A percentile compares a stretch with the other conserved stretches of the same genome.
Conservation (phyloP, 2,329 filamentous ascomycete species). For the Chrysoporthe cubensis region DNA sequence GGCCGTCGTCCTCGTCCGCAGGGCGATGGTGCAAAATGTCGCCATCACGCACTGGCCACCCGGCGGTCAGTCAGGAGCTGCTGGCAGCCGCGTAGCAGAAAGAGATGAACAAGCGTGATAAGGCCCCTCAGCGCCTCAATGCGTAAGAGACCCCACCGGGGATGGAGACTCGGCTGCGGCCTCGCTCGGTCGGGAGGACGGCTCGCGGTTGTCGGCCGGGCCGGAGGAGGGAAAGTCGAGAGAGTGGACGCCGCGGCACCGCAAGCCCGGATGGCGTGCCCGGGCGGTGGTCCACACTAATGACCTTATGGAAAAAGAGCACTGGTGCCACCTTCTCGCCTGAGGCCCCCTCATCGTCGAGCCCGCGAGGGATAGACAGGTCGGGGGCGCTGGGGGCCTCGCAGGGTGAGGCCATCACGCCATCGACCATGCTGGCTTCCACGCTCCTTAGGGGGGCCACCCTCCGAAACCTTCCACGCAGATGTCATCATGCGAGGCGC, state of each 20-base stretch:
- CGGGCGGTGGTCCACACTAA: not conserved
- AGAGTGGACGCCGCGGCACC: not conserved
- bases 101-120: not conserved
- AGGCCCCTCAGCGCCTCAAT: not conserved
- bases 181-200: slow-evolving; percentile 13
- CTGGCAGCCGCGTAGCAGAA: not conserved
- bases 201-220: slow-evolving; percentile 24
- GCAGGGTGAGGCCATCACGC: slow-evolving; percentile 24
- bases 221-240: slow-evolving; percentile 16
- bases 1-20: not conserved
- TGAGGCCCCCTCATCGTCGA: not conserved
- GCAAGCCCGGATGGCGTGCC: slow-evolving; percentile 25
- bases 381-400: not conserved
- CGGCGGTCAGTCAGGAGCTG: not conserved
- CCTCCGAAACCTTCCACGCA: slow-evolving; percentile 12
- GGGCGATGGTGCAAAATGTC: slow-evolving; percentile 14
- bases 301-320: not conserved
- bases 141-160: slow-evolving; percentile 3
- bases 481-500: slow-evolving; percentile 9
- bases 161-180: slow-evolving; percentile 12
- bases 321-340: slow-evolving; percentile 8
- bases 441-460: not conserved
- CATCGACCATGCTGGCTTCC: slow-evolving; percentile 18
- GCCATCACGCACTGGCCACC: slow-evolving; percentile 8
- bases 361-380: not conserved